Evolutionary conservation across 2,329 filamentous ascomycete genomes (phyloP), one percentile per base, ranked within the genome.

Genomic region (Ophiostoma sp.): DNA sequence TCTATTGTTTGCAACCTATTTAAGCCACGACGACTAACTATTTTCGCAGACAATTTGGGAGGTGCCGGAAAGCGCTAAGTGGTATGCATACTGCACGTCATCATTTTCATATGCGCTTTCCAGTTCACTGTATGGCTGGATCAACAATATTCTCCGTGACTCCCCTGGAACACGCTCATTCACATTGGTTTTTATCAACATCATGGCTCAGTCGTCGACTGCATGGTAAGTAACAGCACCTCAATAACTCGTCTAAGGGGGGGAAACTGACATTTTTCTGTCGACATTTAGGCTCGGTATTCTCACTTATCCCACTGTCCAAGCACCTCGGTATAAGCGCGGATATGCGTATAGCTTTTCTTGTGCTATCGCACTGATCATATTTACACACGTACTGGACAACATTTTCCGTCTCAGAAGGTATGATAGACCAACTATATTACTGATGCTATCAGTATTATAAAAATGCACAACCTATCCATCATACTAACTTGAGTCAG

Each of bases 121-220:
- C 0, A 84, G 81, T 65, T 81, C 85, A 2, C 75, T 87, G 3
- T 82, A 85, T 67, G 83, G 84, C 5, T 85, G 84, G 82, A 80
- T 84, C 4, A 86, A 86, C 70, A 82, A 78, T 8, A 77, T 81
- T 44, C 74, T 86, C 2, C 78, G 79, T 27, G 77, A 79, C 18
- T 80, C 80, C 0, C 79, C 80, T 0, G 79, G 79, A 0, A 80
- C 85, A 69, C 75, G 84, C 73, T 66, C 69, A 11, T 70, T 70
- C 9, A 70, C 69, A 5, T 64, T 70, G 16, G 69, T 70, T 16
- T 68, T 84, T 41, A 81, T 85, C 70, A 87, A 84, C 64, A 77
- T 79, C 0, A 76, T 86, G 14, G 78, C 83, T 0, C 83, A 85
- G 73, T 85, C 81, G 0, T 83, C 83, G 0, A 86, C 82, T 0